Evolutionary conservation across 768 basidiomycete species (phyloP).

Genomic region (Krasilnikovozyma curviuscula): DNA sequence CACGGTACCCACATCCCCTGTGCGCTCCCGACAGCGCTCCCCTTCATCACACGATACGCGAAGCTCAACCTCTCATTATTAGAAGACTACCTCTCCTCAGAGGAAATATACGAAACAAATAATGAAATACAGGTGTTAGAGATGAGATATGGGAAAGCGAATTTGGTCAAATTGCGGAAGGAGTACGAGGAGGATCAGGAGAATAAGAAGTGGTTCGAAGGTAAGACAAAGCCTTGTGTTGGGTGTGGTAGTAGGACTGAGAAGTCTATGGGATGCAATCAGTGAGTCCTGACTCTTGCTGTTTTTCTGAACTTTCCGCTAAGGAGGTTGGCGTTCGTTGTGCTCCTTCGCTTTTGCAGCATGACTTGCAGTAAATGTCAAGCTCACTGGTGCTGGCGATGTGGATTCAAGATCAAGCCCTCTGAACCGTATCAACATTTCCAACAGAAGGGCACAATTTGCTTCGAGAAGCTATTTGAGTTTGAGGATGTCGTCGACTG

Average conservation of each 20-base stretch:
- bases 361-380: no score
- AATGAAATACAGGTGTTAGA: constrained; percentile 3
- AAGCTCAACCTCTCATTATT: not conserved
- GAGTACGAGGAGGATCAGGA: constrained; percentile 52
- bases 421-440: no score
- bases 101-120: not conserved
- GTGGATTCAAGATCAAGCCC: no score
- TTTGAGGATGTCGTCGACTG: no score
- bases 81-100: not conserved
- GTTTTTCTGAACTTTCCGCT: no score
- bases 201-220: constrained; percentile 52
- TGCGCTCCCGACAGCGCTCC: constrained; percentile 44
- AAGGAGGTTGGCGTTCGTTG: no score
- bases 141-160: constrained; percentile 25
- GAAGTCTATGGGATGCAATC: constrained; percentile 51
- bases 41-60: constrained; percentile 52
- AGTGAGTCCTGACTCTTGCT: no score
- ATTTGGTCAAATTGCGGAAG: constrained; percentile 41
- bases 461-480: no score
- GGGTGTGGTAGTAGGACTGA: constrained; percentile 50
- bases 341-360: no score
- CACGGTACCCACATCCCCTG: constrained; percentile 63
- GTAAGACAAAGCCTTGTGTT: constrained; percentile 45
- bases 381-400: no score
- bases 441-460: no score